These are phyloP conservation scores for Gyromitra esculenta DNA, from an alignment of 2,329 filamentous ascomycete genomes.

Conservation along the genomic window DNA sequence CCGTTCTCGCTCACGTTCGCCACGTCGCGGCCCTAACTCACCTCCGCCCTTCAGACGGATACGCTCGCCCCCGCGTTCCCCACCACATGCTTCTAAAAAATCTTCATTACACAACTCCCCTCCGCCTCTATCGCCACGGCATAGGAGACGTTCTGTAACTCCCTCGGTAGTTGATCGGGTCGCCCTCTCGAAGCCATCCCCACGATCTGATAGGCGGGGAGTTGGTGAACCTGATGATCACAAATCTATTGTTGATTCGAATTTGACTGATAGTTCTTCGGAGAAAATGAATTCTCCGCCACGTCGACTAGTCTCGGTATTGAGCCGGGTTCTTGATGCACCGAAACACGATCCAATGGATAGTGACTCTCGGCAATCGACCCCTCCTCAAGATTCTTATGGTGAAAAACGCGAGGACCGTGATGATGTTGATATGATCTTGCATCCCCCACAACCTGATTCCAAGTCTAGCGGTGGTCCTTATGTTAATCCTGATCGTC, in stretches of 20 bases:
- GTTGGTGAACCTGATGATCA: conserved; percentile 32
- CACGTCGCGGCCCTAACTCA: conserved; percentile 46
- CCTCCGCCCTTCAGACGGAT: conserved; percentile 39
- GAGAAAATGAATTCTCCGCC: conserved; percentile 35
- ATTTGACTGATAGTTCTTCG: conserved; percentile 32
- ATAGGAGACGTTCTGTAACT: conserved; percentile 33
- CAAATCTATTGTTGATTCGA: conserved; percentile 30
- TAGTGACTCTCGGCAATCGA: conserved; percentile 39
- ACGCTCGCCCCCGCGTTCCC: conserved; percentile 46
- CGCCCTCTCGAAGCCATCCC: conserved; percentile 33
- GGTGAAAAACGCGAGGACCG: conserved; percentile 25
- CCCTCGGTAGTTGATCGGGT: conserved; percentile 28
- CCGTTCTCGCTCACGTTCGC: conserved; percentile 51
- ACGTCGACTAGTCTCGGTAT: conserved; percentile 17
- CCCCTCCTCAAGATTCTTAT: conserved; percentile 36
- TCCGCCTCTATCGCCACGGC: conserved; percentile 32
- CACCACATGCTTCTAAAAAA: conserved; percentile 34
- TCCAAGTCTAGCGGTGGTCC: conserved; percentile 38
- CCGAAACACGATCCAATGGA: conserved; percentile 27
- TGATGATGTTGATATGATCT: conserved; percentile 38
- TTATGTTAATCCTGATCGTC: conserved; percentile 53
- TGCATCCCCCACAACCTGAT: conserved; percentile 25
- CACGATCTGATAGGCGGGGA: conserved; percentile 8
- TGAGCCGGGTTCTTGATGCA: conserved; percentile 7
- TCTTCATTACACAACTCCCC: conserved; percentile 42